Conservation (phyloP, 331 rosid genomes). For the Spiraea crenata region DNA sequence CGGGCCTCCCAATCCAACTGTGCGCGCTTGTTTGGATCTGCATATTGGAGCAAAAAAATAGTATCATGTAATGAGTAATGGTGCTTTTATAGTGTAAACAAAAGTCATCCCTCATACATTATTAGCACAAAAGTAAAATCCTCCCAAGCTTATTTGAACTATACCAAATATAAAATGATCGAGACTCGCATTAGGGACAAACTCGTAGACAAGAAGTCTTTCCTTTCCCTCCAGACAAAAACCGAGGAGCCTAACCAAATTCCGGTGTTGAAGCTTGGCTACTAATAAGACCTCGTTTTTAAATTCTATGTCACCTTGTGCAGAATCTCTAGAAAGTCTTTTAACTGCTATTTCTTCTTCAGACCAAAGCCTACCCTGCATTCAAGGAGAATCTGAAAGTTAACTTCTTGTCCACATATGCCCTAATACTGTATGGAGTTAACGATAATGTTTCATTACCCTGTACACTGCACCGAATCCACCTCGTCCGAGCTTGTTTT, state of each 20-base stretch:
- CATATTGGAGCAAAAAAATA: not conserved
- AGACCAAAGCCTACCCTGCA: conserved; percentile 40
- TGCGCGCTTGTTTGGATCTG: conserved; percentile 27
- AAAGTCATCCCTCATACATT: not conserved
- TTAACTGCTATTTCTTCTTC: conserved; percentile 50
- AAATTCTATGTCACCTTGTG: conserved; percentile 44
- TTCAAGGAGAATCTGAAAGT: not conserved
- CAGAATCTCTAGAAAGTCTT: conserved; percentile 28
- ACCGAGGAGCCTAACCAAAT: conserved; percentile 49
- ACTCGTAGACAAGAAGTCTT: conserved; percentile 50
- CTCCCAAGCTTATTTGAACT: not conserved
- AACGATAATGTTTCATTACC: not conserved
- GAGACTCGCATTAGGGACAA: conserved; percentile 44
- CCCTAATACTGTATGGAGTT: too few relatives aligned
- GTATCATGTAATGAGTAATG: too few relatives aligned
- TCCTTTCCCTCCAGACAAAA: conserved; percentile 35
- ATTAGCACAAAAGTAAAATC: not conserved
- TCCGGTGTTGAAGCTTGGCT: conserved; percentile 52
- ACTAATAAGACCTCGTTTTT: conserved; percentile 54
- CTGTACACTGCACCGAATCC: conserved; percentile 54
- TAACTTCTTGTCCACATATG: not conserved
- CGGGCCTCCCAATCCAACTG: not conserved
- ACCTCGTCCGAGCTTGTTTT: conserved; percentile 49
- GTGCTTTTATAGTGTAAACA: not conserved
- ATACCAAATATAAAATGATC: conserved; percentile 53